A percentile compares a stretch with the other conserved stretches of the same genome.
Evolutionary conservation across 352 stramenopile species (phyloP).

Genomic region (Phytopythium helicoides): DNA sequence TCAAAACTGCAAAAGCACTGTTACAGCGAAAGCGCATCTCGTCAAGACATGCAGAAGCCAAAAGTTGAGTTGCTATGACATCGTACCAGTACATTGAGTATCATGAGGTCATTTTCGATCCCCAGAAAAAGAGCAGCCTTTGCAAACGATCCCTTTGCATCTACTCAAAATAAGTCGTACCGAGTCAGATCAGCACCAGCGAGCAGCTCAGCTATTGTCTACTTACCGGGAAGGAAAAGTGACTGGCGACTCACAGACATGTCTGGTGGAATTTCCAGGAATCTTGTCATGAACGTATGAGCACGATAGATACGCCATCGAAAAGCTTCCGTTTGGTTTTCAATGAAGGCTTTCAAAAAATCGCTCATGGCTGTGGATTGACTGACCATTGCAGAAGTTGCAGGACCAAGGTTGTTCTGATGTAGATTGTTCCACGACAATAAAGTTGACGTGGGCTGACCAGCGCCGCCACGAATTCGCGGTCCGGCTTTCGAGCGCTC

Average conservation of each 20-base stretch:
- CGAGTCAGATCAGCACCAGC: background rate
- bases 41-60: background rate
- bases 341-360: slow-evolving; percentile 84
- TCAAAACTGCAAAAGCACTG: slow-evolving; percentile 74
- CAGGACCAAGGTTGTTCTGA: background rate
- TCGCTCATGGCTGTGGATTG: slow-evolving; percentile 51
- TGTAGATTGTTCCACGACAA: slow-evolving; percentile 5
- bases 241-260: slow-evolving; percentile 67
- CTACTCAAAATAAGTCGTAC: slow-evolving; percentile 16
- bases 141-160: slow-evolving; percentile 52
- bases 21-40: background rate
- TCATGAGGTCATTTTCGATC: slow-evolving; percentile 85
- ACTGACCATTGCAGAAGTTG: slow-evolving; percentile 51
- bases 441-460: background rate
- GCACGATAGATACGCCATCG: slow-evolving; percentile 78
- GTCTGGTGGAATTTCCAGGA: slow-evolving; percentile 70
- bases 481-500: slow-evolving; percentile 12
- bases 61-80: background rate
- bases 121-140: slow-evolving; percentile 64
- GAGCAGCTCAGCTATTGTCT: background rate
- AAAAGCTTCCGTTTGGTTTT: slow-evolving; percentile 79
- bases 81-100: slow-evolving; percentile 85
- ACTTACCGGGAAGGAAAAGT: slow-evolving; percentile 59
- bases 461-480: background rate
- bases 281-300: slow-evolving; percentile 64